Evolutionary conservation across 2,329 filamentous ascomycete genomes (phyloP).

Genomic region (Fusarium avenaceum): DNA sequence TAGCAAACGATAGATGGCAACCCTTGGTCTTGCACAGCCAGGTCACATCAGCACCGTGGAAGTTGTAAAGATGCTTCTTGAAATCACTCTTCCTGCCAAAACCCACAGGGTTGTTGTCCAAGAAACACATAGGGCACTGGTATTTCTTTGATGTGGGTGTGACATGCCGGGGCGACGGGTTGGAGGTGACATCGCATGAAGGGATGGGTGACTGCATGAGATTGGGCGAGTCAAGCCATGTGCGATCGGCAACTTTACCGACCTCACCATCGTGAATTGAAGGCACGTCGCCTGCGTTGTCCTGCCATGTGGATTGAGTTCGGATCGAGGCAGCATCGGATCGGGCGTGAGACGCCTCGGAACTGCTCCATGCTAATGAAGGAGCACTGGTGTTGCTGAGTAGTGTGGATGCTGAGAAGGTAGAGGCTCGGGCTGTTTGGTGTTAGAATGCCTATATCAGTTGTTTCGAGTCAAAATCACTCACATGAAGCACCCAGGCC

Average conservation of each 20-base stretch:
- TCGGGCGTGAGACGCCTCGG: constrained; percentile 57
- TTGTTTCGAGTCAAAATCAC: constrained; percentile 35
- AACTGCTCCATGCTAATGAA: constrained; percentile 59
- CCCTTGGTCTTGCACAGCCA: constrained; percentile 60
- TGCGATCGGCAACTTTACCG: constrained; percentile 53
- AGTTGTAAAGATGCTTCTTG: constrained; percentile 64
- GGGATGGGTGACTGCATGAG: constrained; percentile 55
- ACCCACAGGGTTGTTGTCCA: constrained; percentile 61
- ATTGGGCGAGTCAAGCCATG: constrained; percentile 58
- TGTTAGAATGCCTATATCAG: constrained; percentile 26
- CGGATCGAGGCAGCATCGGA: constrained; percentile 58
- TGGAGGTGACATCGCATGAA: constrained; percentile 52
- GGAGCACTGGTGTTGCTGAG: constrained; percentile 58
- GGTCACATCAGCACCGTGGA: constrained; percentile 59
- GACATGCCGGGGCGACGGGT: constrained; percentile 55
- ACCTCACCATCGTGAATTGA: constrained; percentile 55
- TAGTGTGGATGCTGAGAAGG: constrained; percentile 57
- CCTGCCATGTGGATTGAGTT: constrained; percentile 57
- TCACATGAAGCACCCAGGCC: constrained; percentile 56
- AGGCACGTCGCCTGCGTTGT: constrained; percentile 52
- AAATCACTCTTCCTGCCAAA: constrained; percentile 63
- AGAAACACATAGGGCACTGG: constrained; percentile 62
- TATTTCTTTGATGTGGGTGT: constrained; percentile 58
- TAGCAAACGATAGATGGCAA: constrained; percentile 60
- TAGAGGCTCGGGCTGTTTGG: constrained; percentile 56